Base-by-base conservation (phyloP, 2,329 filamentous ascomycete genomes). In the Ophiostoma pallidulum region DNA sequence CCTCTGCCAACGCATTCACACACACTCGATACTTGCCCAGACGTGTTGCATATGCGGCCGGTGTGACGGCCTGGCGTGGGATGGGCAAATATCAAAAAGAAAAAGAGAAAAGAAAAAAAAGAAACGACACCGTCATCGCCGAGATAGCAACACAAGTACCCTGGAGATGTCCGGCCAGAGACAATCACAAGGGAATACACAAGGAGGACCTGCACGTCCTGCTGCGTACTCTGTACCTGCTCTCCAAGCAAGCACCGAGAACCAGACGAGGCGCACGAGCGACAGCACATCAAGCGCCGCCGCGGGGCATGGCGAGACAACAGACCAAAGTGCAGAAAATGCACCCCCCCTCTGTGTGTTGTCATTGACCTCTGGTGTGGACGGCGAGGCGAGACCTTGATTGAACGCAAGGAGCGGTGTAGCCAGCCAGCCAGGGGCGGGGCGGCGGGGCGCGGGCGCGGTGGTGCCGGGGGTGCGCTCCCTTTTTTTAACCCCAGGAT, bases 1-100 rank as follows among this genome's bases (percentile, higher is more conserved):
- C 36, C 8, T 10, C 5, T 46, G 44, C 33, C 43, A 47, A 20
- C 44, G 6, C 43, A 44, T 26, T 37, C 37, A 31, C 32, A 40
- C 22, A 35, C 31, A 41, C 36, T n/a, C 24, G 16, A 18, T 9
- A 39, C 43, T 35, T 38, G 40, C 41, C 29, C 41, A 36, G 40
- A 37, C 32, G 37, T 38, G 41, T 41, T 16, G 35, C 39, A 45
- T 48, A 44, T 58, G 58, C 68, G 65, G 61, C 67, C 68, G 63
- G 59, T 70, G 69, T 67, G 66, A 70, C 64, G 69, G 61, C 69
- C 62, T 52, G 41, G 41, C 19, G 38, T 43, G 37, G 45, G 32
- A 24, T 36, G 41, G 33, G 16, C 16, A 36, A 16, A 32, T 10
- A 4, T 9, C 22, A 38, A 19, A 37, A 10, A 26, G 28, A 19